A percentile compares a stretch with the other conserved stretches of the same genome.
These are phyloP conservation scores for Lachnellula suecica DNA, from an alignment of 2,329 filamentous ascomycete genomes.

Conservation along the genomic window DNA sequence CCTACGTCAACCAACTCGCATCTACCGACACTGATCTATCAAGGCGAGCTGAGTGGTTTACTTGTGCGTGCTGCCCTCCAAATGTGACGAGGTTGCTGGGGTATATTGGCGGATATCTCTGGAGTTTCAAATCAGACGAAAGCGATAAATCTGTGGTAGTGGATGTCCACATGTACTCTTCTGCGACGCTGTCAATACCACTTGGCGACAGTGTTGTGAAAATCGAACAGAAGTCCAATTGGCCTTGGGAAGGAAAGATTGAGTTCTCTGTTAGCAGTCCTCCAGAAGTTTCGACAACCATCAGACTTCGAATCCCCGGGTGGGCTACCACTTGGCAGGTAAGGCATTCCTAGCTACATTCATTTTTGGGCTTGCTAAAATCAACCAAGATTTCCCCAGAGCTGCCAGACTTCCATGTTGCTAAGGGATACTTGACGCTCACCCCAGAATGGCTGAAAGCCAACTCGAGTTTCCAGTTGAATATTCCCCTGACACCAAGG, in stretches of 20 bases:
- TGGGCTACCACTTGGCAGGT: slow-evolving; percentile 45
- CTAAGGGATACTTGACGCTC: slow-evolving; percentile 51
- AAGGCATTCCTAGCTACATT: slow-evolving; percentile 3
- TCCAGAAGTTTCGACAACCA: slow-evolving; percentile 34
- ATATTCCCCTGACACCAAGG: slow-evolving; percentile 46
- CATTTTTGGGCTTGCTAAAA: slow-evolving; percentile 26
- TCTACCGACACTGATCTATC: slow-evolving; percentile 51
- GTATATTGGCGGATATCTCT: slow-evolving; percentile 55
- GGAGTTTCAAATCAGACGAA: slow-evolving; percentile 38
- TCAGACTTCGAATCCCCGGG: slow-evolving; percentile 52
- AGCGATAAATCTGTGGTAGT: slow-evolving; percentile 39
- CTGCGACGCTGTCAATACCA: slow-evolving; percentile 43
- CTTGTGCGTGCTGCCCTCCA: slow-evolving; percentile 59
- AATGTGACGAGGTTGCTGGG: slow-evolving; percentile 57
- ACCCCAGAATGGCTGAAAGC: slow-evolving; percentile 38
- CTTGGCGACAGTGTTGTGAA: slow-evolving; percentile 35
- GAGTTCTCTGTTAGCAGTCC: slow-evolving; percentile 41
- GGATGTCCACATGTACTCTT: slow-evolving; percentile 57
- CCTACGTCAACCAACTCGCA: slow-evolving; percentile 61
- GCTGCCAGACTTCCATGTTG: slow-evolving; percentile 26
- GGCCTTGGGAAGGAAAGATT: slow-evolving; percentile 56
- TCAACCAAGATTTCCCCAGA: slow-evolving; percentile 12
- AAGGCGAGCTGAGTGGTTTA: slow-evolving; percentile 56
- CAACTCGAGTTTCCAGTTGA: slow-evolving; percentile 44
- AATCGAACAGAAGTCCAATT: slow-evolving; percentile 51